A percentile compares a stretch with the other conserved stretches of the same genome.
phyloP scores from a whole-genome alignment of 208 protist genomes.

The Endotrypanum monterogeii region DNA sequence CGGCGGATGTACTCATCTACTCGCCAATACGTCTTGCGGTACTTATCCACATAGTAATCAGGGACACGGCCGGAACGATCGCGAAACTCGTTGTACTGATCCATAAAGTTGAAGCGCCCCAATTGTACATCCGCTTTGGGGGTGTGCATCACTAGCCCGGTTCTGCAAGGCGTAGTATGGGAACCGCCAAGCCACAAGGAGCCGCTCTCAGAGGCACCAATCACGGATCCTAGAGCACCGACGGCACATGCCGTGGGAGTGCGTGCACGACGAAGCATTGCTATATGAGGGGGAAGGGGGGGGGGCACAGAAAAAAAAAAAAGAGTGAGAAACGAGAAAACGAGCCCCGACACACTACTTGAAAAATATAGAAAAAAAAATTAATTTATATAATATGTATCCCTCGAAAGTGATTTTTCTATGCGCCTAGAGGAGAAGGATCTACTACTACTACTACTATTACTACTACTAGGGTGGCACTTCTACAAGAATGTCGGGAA shows the following conservation, averaged over 20 bases:
- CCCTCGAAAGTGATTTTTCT: no score
- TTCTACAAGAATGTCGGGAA: background rate
- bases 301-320: background rate
- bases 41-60: slow-evolving; percentile 83
- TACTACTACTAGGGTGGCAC: background rate
- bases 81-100: slow-evolving; percentile 89
- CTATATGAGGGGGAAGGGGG: background rate
- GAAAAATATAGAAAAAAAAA: no score
- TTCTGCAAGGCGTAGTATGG: slow-evolving; percentile 10
- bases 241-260: slow-evolving; percentile 5
- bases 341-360: no score
- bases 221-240: slow-evolving; percentile 18
- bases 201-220: slow-evolving; percentile 3
- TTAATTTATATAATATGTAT: no score
- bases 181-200: slow-evolving; percentile 13
- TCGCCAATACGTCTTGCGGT: slow-evolving; percentile 88
- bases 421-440: no score
- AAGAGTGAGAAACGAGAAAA: no score
- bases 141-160: slow-evolving; percentile 63
- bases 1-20: slow-evolving; percentile 89
- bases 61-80: slow-evolving; percentile 80
- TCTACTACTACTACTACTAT: no score
- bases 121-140: slow-evolving; percentile 80
- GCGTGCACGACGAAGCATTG: slow-evolving; percentile 41
- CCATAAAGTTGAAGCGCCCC: slow-evolving; percentile 80